Evolutionary conservation across 345 rosid genomes (phyloP), one percentile per base, ranked within the genome.

Genomic region (Acer saccharum): DNA sequence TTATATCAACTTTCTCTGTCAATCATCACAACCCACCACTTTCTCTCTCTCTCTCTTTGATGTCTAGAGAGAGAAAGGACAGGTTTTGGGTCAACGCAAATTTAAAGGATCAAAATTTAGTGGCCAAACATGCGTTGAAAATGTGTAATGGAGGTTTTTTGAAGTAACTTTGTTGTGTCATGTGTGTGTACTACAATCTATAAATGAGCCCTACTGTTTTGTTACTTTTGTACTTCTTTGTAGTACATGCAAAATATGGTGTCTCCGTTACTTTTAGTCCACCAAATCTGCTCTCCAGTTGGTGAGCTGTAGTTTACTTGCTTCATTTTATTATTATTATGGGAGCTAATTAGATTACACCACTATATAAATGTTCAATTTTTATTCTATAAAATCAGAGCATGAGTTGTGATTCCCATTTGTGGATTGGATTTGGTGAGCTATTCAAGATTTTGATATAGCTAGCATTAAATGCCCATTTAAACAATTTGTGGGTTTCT

Each of bases 191-290:
- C 83, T 86, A 41, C 86, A 35, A 4, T 35, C 39, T 35, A 35
- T 4, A 81, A 70, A 69, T 8, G 13, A 0, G 5, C 11, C 5
- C 1, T 1, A 25, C 27, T 41, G 14, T 52, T 43, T 43, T 5
- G 4, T 21, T 25, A 20, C 11, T 52, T 20, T 73, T 79, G 86
- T 83, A 86, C 83, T 79, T 57, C 84, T 50, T 65, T 79, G 80
- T 41, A 79, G 86, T 81, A 85, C 88, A 83, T 64, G 57, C 2
- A 35, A 65, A 9, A 13, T 1, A 21, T 65, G 64, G 32, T 18
- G 39, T 35, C 39, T 4, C 14, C 67, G 16, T 54, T 20, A 20
- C 13, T 54, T 10, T 54, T 20, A 20, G 25, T 35, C 52, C 54
- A 21, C 7, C 68, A 21, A 63, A 7, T 23, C 9, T 1, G 10